Percentiles rank a stretch among this genome's conserved stretches.
Evolutionary conservation across 2,329 filamentous ascomycete genomes (phyloP).

Genomic region (Cadophora gregata): DNA sequence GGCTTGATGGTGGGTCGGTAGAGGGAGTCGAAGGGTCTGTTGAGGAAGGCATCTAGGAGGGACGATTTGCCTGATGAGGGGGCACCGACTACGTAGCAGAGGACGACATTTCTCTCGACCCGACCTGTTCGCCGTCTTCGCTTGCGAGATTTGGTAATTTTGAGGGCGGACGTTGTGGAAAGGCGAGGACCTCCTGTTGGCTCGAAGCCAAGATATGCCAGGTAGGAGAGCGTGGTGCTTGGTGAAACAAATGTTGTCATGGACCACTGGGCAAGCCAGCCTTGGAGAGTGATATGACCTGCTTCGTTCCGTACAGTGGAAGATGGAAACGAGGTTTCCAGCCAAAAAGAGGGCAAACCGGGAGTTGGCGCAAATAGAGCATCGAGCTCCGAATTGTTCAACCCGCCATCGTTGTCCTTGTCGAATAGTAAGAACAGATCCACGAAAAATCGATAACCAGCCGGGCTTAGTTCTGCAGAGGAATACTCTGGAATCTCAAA

Average conservation of each 20-base stretch:
- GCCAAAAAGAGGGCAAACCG: conserved; percentile 85
- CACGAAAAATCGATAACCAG: conserved; percentile 96
- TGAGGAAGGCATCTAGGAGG: conserved; percentile 88
- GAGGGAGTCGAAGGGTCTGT: conserved; percentile 80
- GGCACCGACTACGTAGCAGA: conserved; percentile 90
- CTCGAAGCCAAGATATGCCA: conserved; percentile 96
- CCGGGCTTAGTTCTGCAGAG: conserved; percentile 91
- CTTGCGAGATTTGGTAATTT: conserved; percentile 91
- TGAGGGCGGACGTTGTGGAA: conserved; percentile 81
- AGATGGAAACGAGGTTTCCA: conserved; percentile 86
- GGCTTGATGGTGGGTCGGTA: conserved; percentile 97
- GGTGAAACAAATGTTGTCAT: conserved; percentile 99
- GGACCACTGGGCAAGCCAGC: conserved; percentile 98
- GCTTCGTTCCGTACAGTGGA: conserved; percentile 95
- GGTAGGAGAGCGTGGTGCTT: conserved; percentile 92
- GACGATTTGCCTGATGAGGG: conserved; percentile 89
- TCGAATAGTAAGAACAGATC: conserved; percentile 95
- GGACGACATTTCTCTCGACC: conserved; percentile 91
- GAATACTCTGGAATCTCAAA: conserved; percentile 93
- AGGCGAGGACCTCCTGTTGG: conserved; percentile 77
- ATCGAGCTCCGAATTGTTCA: conserved; percentile 84
- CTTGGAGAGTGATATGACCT: conserved; percentile 93
- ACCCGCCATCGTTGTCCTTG: conserved; percentile 94
- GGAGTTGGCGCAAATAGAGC: conserved; percentile 93
- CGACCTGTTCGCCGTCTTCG: conserved; percentile 79